A percentile compares a stretch with the other conserved stretches of the same genome.
Conservation (phyloP, 257 asterid species). For the Solanum okadae region DNA sequence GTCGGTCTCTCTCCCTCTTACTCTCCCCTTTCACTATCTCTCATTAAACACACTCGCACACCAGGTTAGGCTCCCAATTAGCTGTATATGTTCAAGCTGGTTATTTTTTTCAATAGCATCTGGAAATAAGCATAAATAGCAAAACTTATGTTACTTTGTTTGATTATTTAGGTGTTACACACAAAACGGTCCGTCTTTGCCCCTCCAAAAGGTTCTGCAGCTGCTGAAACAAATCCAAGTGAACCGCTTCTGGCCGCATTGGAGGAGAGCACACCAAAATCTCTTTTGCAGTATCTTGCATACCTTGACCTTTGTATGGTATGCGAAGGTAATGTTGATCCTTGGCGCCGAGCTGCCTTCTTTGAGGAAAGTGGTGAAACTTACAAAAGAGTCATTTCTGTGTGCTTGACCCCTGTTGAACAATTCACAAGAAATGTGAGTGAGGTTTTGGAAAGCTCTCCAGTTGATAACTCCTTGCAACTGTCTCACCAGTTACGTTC, state of each 20-base stretch:
- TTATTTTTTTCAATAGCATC: not conserved
- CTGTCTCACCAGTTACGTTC: slow-evolving; percentile 63
- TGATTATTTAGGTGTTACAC: slow-evolving; percentile 54
- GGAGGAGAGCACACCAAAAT: slow-evolving; percentile 75
- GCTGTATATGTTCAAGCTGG: not conserved
- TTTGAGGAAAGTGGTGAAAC: slow-evolving; percentile 93
- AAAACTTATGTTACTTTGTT: not conserved
- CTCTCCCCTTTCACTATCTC: not conserved
- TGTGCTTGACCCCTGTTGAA: slow-evolving; percentile 68
- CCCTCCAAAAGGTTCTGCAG: slow-evolving; percentile 96
- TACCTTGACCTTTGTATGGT: slow-evolving; percentile 92
- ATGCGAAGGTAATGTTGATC: slow-evolving; percentile 78
- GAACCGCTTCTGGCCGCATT: slow-evolving; percentile 65
- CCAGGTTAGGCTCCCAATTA: not conserved
- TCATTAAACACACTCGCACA: not conserved
- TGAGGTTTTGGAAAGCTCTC: slow-evolving; percentile 61
- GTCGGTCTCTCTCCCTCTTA: slow-evolving; percentile 13
- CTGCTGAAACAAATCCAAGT: slow-evolving; percentile 93
- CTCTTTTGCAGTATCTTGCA: slow-evolving; percentile 84
- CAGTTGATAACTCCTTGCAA: slow-evolving; percentile 45
- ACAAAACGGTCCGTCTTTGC: slow-evolving; percentile 85
- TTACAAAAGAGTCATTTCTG: slow-evolving; percentile 62
- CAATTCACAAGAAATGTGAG: slow-evolving; percentile 47
- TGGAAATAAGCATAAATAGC: not conserved
- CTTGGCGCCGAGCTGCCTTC: slow-evolving; percentile 98